phyloP scores from a whole-genome alignment of 306 rosid genomes.

The Sphenostylis stenocarpa region DNA sequence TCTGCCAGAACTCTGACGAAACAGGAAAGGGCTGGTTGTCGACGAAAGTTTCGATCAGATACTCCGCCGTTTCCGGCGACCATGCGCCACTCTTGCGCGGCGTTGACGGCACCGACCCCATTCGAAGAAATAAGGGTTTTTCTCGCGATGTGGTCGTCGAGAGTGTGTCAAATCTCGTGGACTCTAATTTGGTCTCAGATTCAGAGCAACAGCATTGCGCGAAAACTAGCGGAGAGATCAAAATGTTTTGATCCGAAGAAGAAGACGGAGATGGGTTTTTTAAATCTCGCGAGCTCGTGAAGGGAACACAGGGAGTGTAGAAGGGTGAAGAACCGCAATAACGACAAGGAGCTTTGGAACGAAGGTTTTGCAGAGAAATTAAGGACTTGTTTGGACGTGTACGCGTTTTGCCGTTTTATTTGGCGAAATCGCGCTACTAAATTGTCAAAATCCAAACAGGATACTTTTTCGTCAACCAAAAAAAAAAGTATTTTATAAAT shows the following conservation, averaged over 20 bases:
- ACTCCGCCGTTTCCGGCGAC: constrained; percentile 83
- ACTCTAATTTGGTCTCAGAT: constrained; percentile 32
- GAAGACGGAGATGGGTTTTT: constrained; percentile 32
- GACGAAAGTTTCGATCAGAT: constrained; percentile 83
- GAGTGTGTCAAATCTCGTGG: constrained; percentile 39
- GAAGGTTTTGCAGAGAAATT: constrained; percentile 54
- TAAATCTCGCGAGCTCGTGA: constrained; percentile 23
- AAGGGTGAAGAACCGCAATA: constrained; percentile 11
- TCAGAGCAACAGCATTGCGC: constrained; percentile 50
- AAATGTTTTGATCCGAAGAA: constrained; percentile 43
- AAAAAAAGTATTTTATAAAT: not conserved
- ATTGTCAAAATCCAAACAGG: constrained; percentile 14
- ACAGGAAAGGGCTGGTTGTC: constrained; percentile 79
- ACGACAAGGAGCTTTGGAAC: constrained; percentile 39
- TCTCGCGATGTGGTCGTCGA: constrained; percentile 20
- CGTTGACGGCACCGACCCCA: constrained; percentile 94
- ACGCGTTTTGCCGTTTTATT: not conserved
- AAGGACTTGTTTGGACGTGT: constrained; percentile 30
- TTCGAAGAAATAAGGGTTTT: constrained; percentile 23
- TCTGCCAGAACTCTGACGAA: constrained; percentile 93
- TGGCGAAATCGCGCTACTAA: not conserved
- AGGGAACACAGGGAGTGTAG: constrained; percentile 24
- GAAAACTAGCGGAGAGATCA: constrained; percentile 26
- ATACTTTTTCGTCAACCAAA: not conserved
- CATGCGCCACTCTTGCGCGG: constrained; percentile 64